Percentiles rank a stretch among this genome's conserved stretches.
Conservation (phyloP, 225 moss, liverwort and hornwort genomes). For the Straminergon stramineum region DNA sequence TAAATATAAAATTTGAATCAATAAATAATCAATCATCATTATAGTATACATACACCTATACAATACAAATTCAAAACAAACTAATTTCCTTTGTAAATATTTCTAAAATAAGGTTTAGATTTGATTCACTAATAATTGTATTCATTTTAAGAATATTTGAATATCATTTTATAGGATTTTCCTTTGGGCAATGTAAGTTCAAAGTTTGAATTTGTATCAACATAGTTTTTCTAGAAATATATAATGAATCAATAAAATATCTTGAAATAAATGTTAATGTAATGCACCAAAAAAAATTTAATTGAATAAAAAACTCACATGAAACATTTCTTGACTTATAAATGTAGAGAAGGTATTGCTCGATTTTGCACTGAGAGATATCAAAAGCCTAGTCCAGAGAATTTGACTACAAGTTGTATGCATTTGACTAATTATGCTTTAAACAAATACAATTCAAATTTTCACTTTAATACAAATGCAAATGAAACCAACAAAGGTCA, state of each 20-base stretch:
- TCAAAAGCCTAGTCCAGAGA: slow-evolving; percentile 66
- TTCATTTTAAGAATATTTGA: not conserved
- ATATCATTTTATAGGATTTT: too few species aligned
- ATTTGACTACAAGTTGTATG: slow-evolving; percentile 75
- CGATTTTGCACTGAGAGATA: slow-evolving; percentile 94
- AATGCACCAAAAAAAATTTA: too few species aligned
- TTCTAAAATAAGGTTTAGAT: not conserved
- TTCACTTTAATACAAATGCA: slow-evolving; percentile 73
- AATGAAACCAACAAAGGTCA: slow-evolving; percentile 84
- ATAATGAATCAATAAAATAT: too few species aligned
- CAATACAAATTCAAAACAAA: not conserved
- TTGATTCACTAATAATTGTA: rapidly evolving
- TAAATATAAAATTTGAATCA: not conserved
- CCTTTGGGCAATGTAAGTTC: rapidly evolving
- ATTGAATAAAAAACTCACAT: not conserved
- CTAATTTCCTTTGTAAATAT: too few species aligned
- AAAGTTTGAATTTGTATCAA: not conserved
- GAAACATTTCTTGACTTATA: not conserved
- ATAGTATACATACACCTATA: not conserved
- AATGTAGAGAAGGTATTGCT: slow-evolving; percentile 70
- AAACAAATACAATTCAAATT: slow-evolving; percentile 78
- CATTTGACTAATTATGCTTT: slow-evolving; percentile 92
- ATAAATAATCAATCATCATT: too few species aligned
- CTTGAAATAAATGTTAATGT: too few species aligned
- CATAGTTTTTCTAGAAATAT: not conserved